phyloP scores from a whole-genome alignment of 169 alveolate species.

The Toxoplasma gondii region DNA sequence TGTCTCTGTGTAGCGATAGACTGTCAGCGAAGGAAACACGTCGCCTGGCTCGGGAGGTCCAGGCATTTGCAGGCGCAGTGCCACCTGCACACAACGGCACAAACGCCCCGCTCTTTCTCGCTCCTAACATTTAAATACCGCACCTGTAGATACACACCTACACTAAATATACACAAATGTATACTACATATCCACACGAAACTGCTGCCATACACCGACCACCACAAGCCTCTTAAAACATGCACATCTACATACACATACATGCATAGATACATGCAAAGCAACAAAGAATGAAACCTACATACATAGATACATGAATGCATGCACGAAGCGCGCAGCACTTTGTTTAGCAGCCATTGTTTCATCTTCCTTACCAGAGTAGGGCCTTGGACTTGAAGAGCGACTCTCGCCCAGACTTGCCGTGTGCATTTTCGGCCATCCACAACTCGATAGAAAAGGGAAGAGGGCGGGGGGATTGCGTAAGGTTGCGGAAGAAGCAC shows the following conservation, averaged over 20 bases:
- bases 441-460: background rate
- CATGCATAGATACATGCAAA: background rate
- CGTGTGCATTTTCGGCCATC: slow-evolving; percentile 7
- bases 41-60: slow-evolving; percentile 9
- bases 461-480: slow-evolving; percentile 56
- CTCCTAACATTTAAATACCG: no score
- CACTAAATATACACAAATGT: background rate
- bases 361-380: background rate
- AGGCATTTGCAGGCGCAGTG: slow-evolving; percentile 33
- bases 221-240: background rate
- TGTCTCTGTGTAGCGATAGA: slow-evolving; percentile 31
- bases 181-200: no score
- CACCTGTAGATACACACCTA: background rate
- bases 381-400: background rate
- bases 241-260: background rate
- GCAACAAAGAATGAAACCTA: no score
- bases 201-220: no score
- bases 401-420: slow-evolving; percentile 35
- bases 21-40: slow-evolving; percentile 8
- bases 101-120: background rate
- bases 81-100: background rate
- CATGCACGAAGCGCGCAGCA: no score
- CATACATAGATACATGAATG: background rate
- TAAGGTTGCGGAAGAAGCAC: slow-evolving; percentile 58
- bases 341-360: no score